A percentile compares a stretch with the other conserved stretches of the same genome.
Evolutionary conservation across 192 early-diverging fungal genomes (phyloP).

Genomic region (Phycomyces nitens): DNA sequence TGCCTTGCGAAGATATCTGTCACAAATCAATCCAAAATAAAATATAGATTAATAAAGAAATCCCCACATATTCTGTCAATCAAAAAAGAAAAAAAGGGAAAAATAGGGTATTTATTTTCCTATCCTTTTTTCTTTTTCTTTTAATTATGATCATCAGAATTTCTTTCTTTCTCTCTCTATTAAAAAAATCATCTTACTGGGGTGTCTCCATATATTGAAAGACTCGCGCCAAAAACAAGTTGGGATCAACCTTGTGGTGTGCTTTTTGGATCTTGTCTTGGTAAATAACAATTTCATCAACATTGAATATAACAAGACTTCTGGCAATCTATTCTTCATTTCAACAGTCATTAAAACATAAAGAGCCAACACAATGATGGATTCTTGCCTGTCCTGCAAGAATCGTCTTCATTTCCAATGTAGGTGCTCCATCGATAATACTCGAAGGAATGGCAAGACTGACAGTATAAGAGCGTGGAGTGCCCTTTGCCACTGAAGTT

Average conservation of each 20-base stretch:
- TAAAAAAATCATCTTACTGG: too few species aligned
- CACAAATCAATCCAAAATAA: not conserved
- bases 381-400: constrained; percentile 67
- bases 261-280: constrained; percentile 38
- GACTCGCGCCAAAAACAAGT: constrained; percentile 56
- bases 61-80: too few species aligned
- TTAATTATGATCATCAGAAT: too few species aligned
- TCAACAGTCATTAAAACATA: too few species aligned
- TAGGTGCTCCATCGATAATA: constrained; percentile 59
- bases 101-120: too few species aligned
- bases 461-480: constrained; percentile 52
- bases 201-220: constrained; percentile 70
- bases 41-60: too few species aligned
- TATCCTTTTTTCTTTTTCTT: too few species aligned
- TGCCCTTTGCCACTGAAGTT: not conserved
- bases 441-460: constrained; percentile 64
- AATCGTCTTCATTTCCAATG: constrained; percentile 63
- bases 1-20: constrained; percentile 57
- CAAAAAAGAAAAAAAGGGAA: too few species aligned
- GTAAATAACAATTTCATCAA: constrained; percentile 70
- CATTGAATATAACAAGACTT: constrained; percentile 50
- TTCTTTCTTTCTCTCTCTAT: too few species aligned
- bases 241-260: constrained; percentile 45
- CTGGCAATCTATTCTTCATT: constrained; percentile 50
- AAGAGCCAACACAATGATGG: too few species aligned